phyloP scores from a whole-genome alignment of 2,329 filamentous ascomycete species.

The Plenodomus tracheiphilus region DNA sequence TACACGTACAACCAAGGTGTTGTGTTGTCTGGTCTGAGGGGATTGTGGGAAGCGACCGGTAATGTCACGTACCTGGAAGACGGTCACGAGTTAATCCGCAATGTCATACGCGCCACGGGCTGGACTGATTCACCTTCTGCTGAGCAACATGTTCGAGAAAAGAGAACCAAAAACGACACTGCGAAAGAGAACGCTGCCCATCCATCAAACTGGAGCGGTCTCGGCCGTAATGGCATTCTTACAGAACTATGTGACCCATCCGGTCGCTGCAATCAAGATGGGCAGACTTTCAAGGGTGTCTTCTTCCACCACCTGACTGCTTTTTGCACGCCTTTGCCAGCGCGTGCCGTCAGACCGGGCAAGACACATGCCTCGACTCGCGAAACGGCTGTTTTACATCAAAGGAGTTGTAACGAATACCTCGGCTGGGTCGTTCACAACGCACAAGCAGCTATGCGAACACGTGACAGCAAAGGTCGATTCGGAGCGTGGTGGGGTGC shows the following conservation, averaged over 20 bases:
- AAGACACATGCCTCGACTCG: slow-evolving; percentile 48
- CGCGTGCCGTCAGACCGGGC: slow-evolving; percentile 48
- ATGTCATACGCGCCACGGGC: slow-evolving; percentile 77
- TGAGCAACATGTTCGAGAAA: slow-evolving; percentile 3
- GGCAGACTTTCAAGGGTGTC: slow-evolving; percentile 91
- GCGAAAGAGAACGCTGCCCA: neutral
- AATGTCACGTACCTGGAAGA: slow-evolving; percentile 72
- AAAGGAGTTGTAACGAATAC: slow-evolving; percentile 66
- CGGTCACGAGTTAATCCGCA: slow-evolving; percentile 74
- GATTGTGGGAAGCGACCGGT: slow-evolving; percentile 78
- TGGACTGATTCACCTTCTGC: slow-evolving; percentile 55
- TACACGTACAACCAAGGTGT: slow-evolving; percentile 98
- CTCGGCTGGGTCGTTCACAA: slow-evolving; percentile 78
- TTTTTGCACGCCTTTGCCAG: slow-evolving; percentile 71
- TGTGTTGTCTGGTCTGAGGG: slow-evolving; percentile 77
- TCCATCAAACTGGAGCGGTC: slow-evolving; percentile 64
- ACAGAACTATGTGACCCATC: slow-evolving; percentile 81
- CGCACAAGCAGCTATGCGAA: slow-evolving; percentile 70
- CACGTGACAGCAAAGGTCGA: slow-evolving; percentile 66
- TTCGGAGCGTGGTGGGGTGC: slow-evolving; percentile 89
- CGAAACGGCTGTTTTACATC: slow-evolving; percentile 52
- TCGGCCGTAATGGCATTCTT: slow-evolving; percentile 78
- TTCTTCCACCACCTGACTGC: slow-evolving; percentile 85
- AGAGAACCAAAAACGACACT: slow-evolving; percentile 7
- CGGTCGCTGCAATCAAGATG: slow-evolving; percentile 77